Evolutionary conservation across 371 early-diverging fungal species (phyloP), one percentile per base, ranked within the genome.

Genomic region (Capillidium heterosporum): DNA sequence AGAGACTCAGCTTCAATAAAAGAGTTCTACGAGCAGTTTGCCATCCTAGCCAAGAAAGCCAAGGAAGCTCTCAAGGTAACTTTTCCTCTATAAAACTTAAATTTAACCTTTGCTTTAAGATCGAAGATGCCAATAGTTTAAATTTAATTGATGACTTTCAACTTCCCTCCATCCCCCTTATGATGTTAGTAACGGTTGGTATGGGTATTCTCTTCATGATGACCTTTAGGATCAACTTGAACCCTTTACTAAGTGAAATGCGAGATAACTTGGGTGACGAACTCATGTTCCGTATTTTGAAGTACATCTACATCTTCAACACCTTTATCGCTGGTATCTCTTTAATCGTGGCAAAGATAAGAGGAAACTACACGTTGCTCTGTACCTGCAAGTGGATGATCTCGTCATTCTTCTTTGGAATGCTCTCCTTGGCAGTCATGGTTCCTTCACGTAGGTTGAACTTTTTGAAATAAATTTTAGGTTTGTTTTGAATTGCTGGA

Each of bases 321-420:
- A 50, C 31, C 13, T 27, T 50, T 17, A 29, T 50, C 17, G 21
- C 51, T 11, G 21, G 17, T 29, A 15, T 50, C 15, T 26, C 51
- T 24, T 50, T 50, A 10, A 23, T 50, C 31, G 51, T 50, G 13
- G 21, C 27, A 7, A 27, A 50, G 17, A 17, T 50, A 29, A 21
- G 29, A 26, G 51, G 51, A 50, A 50, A 50, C 31, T 50, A 50
- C 31, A 50, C 51, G 5, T 24, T 50, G 4, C 17, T 7, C 26
- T 50, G 51, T 50, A 50, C 51, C 31, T 50, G 51, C 31, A 50
- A 50, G 19, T 50, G 51, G 51, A 50, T 50, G 51, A 31, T 19
- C 4, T 50, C 51, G 11, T 50, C 51, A 15, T 50, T 50, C 19
- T 7, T 50, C 5, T 50, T 50, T 50, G 47, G 51, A 50, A 50